Conservation (phyloP, 2,329 filamentous ascomycete genomes). For the Thyridium curvatum region DNA sequence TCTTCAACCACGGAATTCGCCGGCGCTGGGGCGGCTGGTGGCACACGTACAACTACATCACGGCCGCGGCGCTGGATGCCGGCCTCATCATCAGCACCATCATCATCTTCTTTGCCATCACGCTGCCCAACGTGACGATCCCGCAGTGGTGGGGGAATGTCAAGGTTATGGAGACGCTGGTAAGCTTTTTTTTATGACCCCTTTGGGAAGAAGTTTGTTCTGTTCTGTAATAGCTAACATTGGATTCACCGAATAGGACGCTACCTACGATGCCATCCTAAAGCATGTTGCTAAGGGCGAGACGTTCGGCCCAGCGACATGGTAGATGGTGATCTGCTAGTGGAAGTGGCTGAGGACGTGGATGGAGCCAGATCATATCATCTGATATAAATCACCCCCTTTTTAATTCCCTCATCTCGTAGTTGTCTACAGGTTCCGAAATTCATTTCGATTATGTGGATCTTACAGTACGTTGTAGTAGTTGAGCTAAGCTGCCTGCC, state of each 20-base stretch:
- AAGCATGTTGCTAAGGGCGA: constrained; percentile 21
- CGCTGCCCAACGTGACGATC: constrained; percentile 25
- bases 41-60: constrained; percentile 41
- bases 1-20: constrained; percentile 53
- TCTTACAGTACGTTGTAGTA: no score
- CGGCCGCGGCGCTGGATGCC: constrained; percentile 30
- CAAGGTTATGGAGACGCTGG: constrained; percentile 27
- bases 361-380: no score
- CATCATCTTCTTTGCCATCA: constrained; percentile 28
- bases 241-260: constrained; percentile 22
- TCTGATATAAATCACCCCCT: no score
- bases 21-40: constrained; percentile 53
- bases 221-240: constrained; percentile 11
- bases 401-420: no score
- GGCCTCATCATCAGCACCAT: constrained; percentile 30
- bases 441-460: no score
- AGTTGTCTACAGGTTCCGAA: no score
- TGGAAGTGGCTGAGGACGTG: no score
- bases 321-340: no score
- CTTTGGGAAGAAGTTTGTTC: constrained; percentile 15
- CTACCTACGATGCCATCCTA: constrained; percentile 18
- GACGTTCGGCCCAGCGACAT: constrained; percentile 29
- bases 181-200: constrained; percentile 37
- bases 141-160: constrained; percentile 48
- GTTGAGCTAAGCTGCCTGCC: no score